These are phyloP conservation scores for Fagus sylvatica DNA, from an alignment of 306 rosid genomes.

Conservation along the genomic window DNA sequence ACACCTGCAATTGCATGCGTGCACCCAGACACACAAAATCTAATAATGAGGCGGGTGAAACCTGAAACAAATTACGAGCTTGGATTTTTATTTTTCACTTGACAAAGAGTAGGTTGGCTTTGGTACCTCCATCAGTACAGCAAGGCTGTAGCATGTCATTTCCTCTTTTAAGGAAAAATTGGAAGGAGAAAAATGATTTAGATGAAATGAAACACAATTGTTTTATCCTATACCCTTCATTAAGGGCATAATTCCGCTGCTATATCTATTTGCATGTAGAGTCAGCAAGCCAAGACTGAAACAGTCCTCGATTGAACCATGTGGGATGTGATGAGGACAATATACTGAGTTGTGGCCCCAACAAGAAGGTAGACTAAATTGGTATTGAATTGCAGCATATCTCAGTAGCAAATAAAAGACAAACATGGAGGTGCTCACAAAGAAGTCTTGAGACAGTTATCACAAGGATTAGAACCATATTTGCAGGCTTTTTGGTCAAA, in stretches of 20 bases:
- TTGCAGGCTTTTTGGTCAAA: conserved; percentile 70
- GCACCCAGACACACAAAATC: background rate
- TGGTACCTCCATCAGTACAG: background rate
- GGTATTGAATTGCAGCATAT: background rate
- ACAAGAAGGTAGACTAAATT: background rate
- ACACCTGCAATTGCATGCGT: no score
- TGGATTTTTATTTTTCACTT: background rate
- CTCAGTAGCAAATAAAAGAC: background rate
- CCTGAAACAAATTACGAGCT: background rate
- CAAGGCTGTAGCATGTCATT: background rate
- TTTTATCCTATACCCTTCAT: background rate
- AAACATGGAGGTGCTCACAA: conserved; percentile 32
- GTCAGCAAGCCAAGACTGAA: background rate
- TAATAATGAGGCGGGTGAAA: background rate
- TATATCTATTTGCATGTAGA: no score
- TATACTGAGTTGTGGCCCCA: background rate
- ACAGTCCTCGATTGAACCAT: background rate
- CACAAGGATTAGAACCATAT: conserved; percentile 80
- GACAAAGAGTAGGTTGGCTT: conserved; percentile 1
- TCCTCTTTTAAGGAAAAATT: background rate
- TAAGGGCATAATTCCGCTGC: background rate
- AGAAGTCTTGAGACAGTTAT: conserved; percentile 70
- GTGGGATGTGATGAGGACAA: background rate
- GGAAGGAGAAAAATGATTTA: background rate
- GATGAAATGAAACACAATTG: background rate